A percentile compares a stretch with the other conserved stretches of the same genome.
Evolutionary conservation across 192 early-diverging fungal species (phyloP).

Genomic region (Rhizophlyctis rosea): DNA sequence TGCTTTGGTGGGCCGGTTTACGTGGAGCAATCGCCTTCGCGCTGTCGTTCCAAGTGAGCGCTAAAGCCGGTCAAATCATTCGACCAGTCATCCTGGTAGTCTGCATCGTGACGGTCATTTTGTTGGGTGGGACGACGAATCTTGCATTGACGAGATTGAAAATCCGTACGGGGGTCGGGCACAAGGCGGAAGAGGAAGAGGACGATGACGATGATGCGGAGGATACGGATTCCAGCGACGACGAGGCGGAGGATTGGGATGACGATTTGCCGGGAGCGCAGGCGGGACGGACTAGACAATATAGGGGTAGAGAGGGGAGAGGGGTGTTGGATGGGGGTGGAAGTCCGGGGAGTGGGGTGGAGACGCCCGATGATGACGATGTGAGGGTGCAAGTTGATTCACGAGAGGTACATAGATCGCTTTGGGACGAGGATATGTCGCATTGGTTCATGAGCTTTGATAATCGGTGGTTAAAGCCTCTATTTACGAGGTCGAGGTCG

Average conservation of each 20-base stretch:
- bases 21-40: constrained; percentile 98
- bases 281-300: not conserved
- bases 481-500: constrained; percentile 51
- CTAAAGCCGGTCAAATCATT: constrained; percentile 64
- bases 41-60: constrained; percentile 74
- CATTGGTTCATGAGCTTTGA: constrained; percentile 89
- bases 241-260: constrained; percentile 31
- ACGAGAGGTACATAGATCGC: constrained; percentile 8
- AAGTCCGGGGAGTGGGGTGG: constrained; percentile 6
- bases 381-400: constrained; percentile 10
- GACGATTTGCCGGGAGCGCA: constrained; percentile 20
- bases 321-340: not conserved
- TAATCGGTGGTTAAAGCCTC: constrained; percentile 74
- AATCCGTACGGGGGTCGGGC: constrained; percentile 66
- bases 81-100: constrained; percentile 89
- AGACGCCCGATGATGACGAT: constrained; percentile 16
- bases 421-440: constrained; percentile 37
- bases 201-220: constrained; percentile 29
- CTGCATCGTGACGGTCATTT: constrained; percentile 84
- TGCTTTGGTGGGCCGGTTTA: constrained; percentile 95
- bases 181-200: constrained; percentile 10
- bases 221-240: constrained; percentile 21
- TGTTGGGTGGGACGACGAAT: constrained; percentile 90
- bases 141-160: constrained; percentile 72
- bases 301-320: constrained; percentile 17